Evolutionary conservation across 768 basidiomycete genomes (phyloP), one percentile per base, ranked within the genome.

Genomic region (Tulasnella calospora): DNA sequence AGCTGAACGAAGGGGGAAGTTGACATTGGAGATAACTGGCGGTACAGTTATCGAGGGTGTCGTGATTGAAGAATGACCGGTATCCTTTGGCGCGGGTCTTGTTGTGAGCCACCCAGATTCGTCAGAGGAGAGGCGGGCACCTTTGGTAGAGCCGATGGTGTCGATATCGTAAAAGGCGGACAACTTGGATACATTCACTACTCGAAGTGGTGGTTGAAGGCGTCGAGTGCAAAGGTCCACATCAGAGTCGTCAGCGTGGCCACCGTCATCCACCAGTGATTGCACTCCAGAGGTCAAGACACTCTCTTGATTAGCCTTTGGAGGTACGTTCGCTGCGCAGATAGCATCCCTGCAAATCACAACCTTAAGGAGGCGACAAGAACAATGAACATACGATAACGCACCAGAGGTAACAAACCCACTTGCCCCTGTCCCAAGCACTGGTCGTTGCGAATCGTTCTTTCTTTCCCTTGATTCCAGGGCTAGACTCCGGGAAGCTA

Each of bases 181-280:
- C 13, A 78, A 69, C 69, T 78, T 78, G 36, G 77, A 78, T 17
- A 72, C 77, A 38, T 78, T 78, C 36, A 78, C 69, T n/a, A 78
- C 77, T 8, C 77, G 77, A 33, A 78, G 70, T 38, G 77, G 77
- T 3, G 77, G 77, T 71, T 78, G 77, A 36, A 78, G 70, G n/a
- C 77, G 69, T 35, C 70, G 77, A n/a, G 71, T 71, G 36, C 47
- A 46, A 8, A 41, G 77, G 33, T 78, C 77, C 41, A 27, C 41
- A 35, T 78, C 69, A 5, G 35, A 47, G 27, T 75, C 74, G 23
- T 36, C 9, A 7, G 23, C 13, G n/a, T 33, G 38, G n/a, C 40
- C 12, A 10, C 55, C 47, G 19, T 35, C 61, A 30, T 67, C 33
- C 13, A 17, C 61, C 27, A 30, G 2, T 15, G 71, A 23, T 27